phyloP scores from a whole-genome alignment of 176 grass and related monocot species.

The Oryza glaberrima region DNA sequence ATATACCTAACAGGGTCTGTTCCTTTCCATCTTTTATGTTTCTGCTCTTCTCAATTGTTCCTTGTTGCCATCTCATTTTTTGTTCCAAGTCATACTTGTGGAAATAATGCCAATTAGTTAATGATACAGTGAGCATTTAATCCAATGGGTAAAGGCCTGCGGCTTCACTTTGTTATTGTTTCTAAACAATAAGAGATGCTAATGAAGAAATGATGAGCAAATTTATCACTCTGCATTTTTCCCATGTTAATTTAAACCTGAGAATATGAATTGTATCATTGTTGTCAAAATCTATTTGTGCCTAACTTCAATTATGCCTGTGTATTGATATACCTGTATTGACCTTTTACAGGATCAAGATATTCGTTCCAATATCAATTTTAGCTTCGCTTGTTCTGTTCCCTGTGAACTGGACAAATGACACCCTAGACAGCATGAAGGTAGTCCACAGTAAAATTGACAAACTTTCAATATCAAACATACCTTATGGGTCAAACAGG shows the following conservation, averaged over 20 bases:
- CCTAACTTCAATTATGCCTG: not conserved
- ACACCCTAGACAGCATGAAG: slow-evolving; percentile 47
- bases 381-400: slow-evolving; percentile 76
- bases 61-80: not conserved
- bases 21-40: not conserved
- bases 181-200: not conserved
- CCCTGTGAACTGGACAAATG: slow-evolving; percentile 93
- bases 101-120: not conserved
- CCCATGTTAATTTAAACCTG: not conserved
- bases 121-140: not conserved
- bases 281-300: not conserved
- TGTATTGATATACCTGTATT: slow-evolving; percentile 26
- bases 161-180: not conserved
- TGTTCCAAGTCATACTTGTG: not conserved
- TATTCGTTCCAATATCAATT: slow-evolving; percentile 89
- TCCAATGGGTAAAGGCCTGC: not conserved
- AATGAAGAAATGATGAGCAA: not conserved
- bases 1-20: slow-evolving; percentile 89
- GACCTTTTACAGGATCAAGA: slow-evolving; percentile 72
- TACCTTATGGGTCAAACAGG: slow-evolving; percentile 80
- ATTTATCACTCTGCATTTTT: not conserved
- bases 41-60: slow-evolving; percentile 9
- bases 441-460: slow-evolving; percentile 65
- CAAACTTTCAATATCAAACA: slow-evolving; percentile 91
- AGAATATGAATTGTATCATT: not conserved